Evolutionary conservation across 2,329 filamentous ascomycete genomes (phyloP), one percentile per base, ranked within the genome.

Genomic region (Penicillium sp.): DNA sequence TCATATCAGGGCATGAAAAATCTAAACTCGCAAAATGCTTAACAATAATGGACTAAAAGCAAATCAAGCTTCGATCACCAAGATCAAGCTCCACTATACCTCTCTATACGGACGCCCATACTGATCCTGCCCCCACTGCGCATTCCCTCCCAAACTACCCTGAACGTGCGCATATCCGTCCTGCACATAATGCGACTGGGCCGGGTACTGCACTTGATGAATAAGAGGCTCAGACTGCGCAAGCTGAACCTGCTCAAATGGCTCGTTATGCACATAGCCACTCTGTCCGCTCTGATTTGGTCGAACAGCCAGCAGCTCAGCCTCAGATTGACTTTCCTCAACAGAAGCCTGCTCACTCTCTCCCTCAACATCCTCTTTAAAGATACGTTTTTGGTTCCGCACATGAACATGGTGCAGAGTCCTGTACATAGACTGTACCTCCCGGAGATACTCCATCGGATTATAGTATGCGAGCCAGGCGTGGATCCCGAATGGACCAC

Each of bases 401-500:
- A 58, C 49, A 41, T 35, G 26, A 8, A 45, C 21, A 47, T 45
- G 33, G 8, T 27, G 31, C 3, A 61, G 31, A 52, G 58, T 61
- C 13, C 46, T 16, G 11, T 35, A 55, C 31, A 57, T 57, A 10
- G 56, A 56, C 14, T 22, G 52, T 8, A 62, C 50, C 11, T 61
- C 58, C 6, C 46, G 44, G 11, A 52, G 31, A n/a, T 48, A 47
- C 5, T 60, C 53, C 5, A 61, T 13, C 1, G 55, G 53, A 24
- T 63, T 63, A 8, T 44, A 46, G 24, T 59, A 47, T 6, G 52
- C 47, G 5, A 56, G 19, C 61, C 61, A 63, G 9, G 61, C 61
- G 26, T 48, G 48, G 5, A 57, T 21, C 1, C 61, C 59, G 3
- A 55, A 46, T 16, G 54, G 54, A 3, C 61, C 61, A 31, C 61